phyloP scores from a whole-genome alignment of 352 stramenopile species.

The Phytophthora meadii region DNA sequence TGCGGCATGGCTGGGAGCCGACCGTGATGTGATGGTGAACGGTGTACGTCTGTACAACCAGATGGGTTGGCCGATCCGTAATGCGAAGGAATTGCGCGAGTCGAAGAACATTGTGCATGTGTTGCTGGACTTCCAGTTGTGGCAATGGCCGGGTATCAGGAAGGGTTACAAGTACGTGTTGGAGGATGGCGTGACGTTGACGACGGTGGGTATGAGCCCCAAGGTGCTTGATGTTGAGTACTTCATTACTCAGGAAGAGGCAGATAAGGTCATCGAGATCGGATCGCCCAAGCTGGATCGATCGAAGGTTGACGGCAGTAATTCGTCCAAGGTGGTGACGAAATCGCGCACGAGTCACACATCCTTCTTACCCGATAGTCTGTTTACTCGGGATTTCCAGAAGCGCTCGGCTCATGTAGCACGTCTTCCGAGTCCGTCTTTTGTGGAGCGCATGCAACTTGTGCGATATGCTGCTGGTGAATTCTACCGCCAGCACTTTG shows the following conservation, averaged over 20 bases:
- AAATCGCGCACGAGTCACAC: constrained; percentile 82
- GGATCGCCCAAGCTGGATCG: constrained; percentile 60
- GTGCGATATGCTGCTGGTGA: constrained; percentile 81
- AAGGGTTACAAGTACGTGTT: constrained; percentile 78
- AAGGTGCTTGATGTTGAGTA: constrained; percentile 82
- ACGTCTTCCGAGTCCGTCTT: constrained; percentile 74
- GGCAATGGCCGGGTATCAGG: constrained; percentile 85
- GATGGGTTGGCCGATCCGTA: constrained; percentile 67
- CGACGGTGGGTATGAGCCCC: constrained; percentile 65
- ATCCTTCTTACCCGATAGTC: constrained; percentile 69
- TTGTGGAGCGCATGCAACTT: constrained; percentile 75
- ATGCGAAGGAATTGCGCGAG: constrained; percentile 49
- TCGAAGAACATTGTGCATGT: constrained; percentile 76
- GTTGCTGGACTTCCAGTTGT: constrained; percentile 85
- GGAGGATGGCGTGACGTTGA: constrained; percentile 76
- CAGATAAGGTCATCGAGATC: constrained; percentile 61
- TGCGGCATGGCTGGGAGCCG: constrained; percentile 67
- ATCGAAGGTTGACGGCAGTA: constrained; percentile 75
- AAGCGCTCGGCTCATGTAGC: constrained; percentile 64
- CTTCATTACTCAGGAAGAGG: constrained; percentile 69
- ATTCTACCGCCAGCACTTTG: constrained; percentile 87
- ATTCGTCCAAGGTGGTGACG: constrained; percentile 67
- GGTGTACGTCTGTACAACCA: constrained; percentile 80
- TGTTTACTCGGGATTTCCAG: constrained; percentile 80
- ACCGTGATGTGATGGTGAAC: constrained; percentile 70